Conservation (phyloP, 2,329 filamentous ascomycete genomes). For the Dothiorella sarmentorum region DNA sequence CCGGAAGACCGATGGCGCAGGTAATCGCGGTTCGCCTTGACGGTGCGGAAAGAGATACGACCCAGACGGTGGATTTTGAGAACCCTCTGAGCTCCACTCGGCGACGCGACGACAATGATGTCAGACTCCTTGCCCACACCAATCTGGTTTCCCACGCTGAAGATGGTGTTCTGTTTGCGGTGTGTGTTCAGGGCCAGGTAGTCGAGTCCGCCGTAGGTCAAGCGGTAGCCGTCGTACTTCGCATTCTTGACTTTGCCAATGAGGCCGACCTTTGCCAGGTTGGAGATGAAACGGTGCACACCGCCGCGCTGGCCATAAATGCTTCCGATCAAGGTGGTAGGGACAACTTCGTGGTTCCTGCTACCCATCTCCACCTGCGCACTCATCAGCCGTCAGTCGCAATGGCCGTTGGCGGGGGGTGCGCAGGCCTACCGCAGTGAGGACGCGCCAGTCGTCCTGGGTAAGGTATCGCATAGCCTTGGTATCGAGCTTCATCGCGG, state of each 20-base stretch:
- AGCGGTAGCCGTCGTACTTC: slow-evolving; percentile 93
- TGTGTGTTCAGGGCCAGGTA: slow-evolving; percentile 94
- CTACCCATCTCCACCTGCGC: slow-evolving; percentile 83
- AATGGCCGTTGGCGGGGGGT: slow-evolving; percentile 23
- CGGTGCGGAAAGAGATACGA: slow-evolving; percentile 92
- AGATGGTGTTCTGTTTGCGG: slow-evolving; percentile 73
- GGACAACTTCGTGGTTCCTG: slow-evolving; percentile 95
- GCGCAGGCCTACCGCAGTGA: slow-evolving; percentile 68
- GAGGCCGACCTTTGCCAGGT: slow-evolving; percentile 84
- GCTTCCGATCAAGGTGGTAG: slow-evolving; percentile 81
- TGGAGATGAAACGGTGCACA: slow-evolving; percentile 83
- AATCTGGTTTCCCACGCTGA: slow-evolving; percentile 90
- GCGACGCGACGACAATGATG: slow-evolving; percentile 87
- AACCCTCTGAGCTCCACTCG: slow-evolving; percentile 71
- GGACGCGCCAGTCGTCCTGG: slow-evolving; percentile 89
- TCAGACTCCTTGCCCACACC: slow-evolving; percentile 98
- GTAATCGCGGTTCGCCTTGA: slow-evolving; percentile 95
- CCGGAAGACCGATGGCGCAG: slow-evolving; percentile 74
- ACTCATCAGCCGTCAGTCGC: slow-evolving; percentile 38
- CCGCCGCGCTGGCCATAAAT: slow-evolving; percentile 71
- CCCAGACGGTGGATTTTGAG: slow-evolving; percentile 96
- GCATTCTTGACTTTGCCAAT: slow-evolving; percentile 93
- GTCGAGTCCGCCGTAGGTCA: slow-evolving; percentile 95
- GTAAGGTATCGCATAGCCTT: slow-evolving; percentile 90
- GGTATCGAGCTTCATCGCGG: slow-evolving; percentile 87